Conservation (phyloP, 768 basidiomycete genomes). For the Rhizopogon roseolus region DNA sequence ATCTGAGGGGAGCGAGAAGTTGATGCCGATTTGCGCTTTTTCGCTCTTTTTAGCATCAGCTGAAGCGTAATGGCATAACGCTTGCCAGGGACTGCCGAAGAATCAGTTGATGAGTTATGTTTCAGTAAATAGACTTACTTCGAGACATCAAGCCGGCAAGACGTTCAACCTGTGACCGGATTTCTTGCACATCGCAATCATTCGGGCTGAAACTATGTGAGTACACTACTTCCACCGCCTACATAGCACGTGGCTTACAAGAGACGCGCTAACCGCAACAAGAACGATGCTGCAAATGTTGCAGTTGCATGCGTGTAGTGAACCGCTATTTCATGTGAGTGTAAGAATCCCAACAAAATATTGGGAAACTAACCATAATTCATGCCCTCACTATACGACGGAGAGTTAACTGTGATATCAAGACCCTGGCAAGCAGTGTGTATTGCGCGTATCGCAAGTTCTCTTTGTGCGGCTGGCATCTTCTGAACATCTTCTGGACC, state of each 20-base stretch:
- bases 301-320: constrained; percentile 90
- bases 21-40: constrained; percentile 53
- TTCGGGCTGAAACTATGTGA: constrained; percentile 53
- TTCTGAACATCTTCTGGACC: constrained; percentile 82
- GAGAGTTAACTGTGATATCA: constrained; percentile 81
- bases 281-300: constrained; percentile 88
- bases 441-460: constrained; percentile 80
- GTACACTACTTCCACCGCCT: background rate
- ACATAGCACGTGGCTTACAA: constrained; percentile 53
- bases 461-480: constrained; percentile 74
- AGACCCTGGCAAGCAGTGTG: constrained; percentile 74
- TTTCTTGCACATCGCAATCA: constrained; percentile 73
- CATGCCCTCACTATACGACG: constrained; percentile 86
- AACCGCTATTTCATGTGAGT: constrained; percentile 49
- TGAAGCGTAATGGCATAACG: constrained; percentile 89
- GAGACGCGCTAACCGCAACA: constrained; percentile 79
- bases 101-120: constrained; percentile 5
- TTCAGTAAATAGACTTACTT: constrained; percentile 43
- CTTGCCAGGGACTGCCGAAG: constrained; percentile 74
- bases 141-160: constrained; percentile 72
- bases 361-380: constrained; percentile 63
- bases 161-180: constrained; percentile 73
- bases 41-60: constrained; percentile 78
- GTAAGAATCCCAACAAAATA: background rate
- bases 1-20: constrained; percentile 58